Evolutionary conservation across 1,284 basidiomycete genomes (phyloP), one percentile per base, ranked within the genome.

Genomic region (Thecaphora frezii): DNA sequence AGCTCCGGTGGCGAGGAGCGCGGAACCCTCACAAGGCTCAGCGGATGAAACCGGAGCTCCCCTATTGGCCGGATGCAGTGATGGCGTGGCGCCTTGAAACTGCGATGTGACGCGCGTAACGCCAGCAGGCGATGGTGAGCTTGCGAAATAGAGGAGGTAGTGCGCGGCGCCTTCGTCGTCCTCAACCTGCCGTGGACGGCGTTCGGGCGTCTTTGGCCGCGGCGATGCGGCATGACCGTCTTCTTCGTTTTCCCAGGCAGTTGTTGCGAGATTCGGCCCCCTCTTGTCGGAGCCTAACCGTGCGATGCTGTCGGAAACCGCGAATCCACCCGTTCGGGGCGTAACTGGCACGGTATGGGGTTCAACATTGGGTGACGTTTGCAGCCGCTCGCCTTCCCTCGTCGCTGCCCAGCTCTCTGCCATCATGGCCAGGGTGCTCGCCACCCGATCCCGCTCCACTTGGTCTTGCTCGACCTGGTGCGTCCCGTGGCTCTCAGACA

Each of bases 371-470:
- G 28, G 14, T 30, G 28, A 7, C 8, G 28, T 30, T 7, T 16
- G 18, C 16, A 9, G 33, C 33, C 33, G 33, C 33, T 54, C 50
- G 45, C 39, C 28, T 16, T 10, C 30, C 8, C 23, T 48, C 19
- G 37, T 46, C 3, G 36, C 49, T 21, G 52, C 46, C 3, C 63
- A 38, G 14, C 52, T 51, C 5, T 62, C 64, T 5, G 59, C 64
- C 22, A 62, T 37, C 1, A 45, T 55, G 12, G 64, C 64, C 24
- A 66, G 46, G 1, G 58, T 58, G 38, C 19, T 62, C 19, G 66
- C 66, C 3, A 69, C 66, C 1, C 62, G 54, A 24, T 69, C 66
- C 19, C 66, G 46, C 28, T 69, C 62, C 18, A 46, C 47, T 23
- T 64, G 60, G n/a, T 64, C 60, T 25, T 67, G 65, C 21, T 60